Base-by-base conservation (phyloP, 2,329 filamentous ascomycete genomes). In the Xylariales sp. region DNA sequence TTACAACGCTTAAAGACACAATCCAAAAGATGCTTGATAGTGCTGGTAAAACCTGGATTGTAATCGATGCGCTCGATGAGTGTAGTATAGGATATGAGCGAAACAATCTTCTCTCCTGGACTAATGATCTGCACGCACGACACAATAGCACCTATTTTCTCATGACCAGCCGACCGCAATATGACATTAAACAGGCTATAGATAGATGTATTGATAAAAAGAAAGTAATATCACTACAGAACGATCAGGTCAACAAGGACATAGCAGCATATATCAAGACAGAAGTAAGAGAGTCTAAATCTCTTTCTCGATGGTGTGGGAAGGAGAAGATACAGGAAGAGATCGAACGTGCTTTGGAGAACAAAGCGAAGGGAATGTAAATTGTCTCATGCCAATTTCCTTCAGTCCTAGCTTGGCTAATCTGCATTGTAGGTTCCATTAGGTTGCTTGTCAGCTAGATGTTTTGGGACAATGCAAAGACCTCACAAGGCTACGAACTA, bases 61-160 rank as follows among this genome's bases (percentile, higher is more conserved):
- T 57, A 13, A 13, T 60, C 5, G 55, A 60, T 43, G 56, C 56
- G 21, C 41, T 59, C 6, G 56, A 58, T 19, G 56, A 59, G 40
- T 56, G 51, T 24, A 13, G 18, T 25, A 29, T 29, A 7, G 37
- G 42, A 8, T 35, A 41, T 5, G 37, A 39, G 12, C 12, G 37
- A 23, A n/a, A 15, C 13, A 13, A 11, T 11, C 27, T 51, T 10
- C 36, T 50, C 10, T 16, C 15, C 19, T 50, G 48, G 43, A 44
- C 46, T 5, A 6, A 38, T 23, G 18, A 13, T 14, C 17, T 49
- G 29, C 39, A 28, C 7, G 19, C 23, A 2, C 17, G 12, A 15
- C 15, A 40, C 13, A 11, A 5, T 5, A 43, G 42, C 8, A 23
- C 42, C 13, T 48, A 50, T 20, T n/a, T 48, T 13, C 28, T 54